phyloP scores from a whole-genome alignment of 108 stramenopile genomes.

The Parietichytrium sp. region DNA sequence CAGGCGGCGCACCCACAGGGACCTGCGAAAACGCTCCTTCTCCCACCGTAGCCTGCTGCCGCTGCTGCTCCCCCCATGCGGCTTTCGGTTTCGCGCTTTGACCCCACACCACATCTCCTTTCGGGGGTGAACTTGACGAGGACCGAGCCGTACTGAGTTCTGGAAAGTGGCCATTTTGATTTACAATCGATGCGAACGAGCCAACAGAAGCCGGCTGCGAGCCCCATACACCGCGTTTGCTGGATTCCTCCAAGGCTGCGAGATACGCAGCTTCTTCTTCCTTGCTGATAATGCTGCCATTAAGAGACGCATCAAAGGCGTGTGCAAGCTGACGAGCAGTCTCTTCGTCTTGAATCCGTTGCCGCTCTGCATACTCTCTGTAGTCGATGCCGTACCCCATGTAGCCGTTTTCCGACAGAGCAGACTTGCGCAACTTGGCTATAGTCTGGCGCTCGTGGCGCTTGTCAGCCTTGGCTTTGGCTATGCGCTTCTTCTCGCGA shows the following conservation, averaged over 20 bases:
- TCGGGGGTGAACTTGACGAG: too few species aligned
- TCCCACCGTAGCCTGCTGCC: too few species aligned
- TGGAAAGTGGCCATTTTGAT: not conserved
- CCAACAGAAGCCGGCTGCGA: not conserved
- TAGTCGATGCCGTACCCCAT: slow-evolving; percentile 19
- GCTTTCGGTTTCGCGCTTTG: too few species aligned
- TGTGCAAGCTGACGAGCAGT: not conserved
- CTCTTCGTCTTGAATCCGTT: slow-evolving; percentile 5
- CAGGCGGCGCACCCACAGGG: too few species aligned
- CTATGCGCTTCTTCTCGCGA: not conserved
- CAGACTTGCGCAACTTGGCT: not conserved
- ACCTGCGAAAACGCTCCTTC: too few species aligned
- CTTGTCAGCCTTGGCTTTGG: slow-evolving; percentile 9
- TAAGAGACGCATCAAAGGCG: slow-evolving; percentile 28
- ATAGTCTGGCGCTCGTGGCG: not conserved
- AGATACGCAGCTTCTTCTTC: not conserved
- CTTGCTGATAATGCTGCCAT: not conserved
- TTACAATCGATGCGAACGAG: slow-evolving; percentile 27
- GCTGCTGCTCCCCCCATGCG: too few species aligned
- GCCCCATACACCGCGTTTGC: slow-evolving; percentile 2
- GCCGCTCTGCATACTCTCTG: not conserved
- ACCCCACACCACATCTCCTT: too few species aligned
- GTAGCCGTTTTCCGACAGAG: not conserved
- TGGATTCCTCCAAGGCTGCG: not conserved
- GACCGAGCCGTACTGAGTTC: not conserved